These are phyloP conservation scores for Mucor plumbeus DNA, from an alignment of 371 early-diverging fungal species.

Conservation along the genomic window DNA sequence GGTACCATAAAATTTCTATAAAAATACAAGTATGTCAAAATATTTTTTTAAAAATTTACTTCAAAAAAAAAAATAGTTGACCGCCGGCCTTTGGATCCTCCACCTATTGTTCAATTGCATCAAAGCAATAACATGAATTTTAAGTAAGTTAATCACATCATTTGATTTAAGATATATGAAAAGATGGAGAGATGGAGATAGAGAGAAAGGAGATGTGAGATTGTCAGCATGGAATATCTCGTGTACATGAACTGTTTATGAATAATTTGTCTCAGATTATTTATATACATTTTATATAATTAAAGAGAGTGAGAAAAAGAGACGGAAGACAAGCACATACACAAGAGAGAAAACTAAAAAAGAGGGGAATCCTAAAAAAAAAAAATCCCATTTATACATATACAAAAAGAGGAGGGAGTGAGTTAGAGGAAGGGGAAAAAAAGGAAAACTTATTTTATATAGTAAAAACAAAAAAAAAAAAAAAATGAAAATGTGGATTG, in stretches of 20 bases:
- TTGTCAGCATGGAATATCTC: neutral
- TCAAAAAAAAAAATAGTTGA: constrained; percentile 38
- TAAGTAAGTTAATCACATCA: constrained; percentile 24
- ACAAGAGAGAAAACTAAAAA: too few relatives aligned
- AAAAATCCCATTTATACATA: neutral
- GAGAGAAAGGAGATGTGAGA: neutral
- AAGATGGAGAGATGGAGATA: neutral
- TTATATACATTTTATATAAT: neutral
- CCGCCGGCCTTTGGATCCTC: constrained; percentile 59
- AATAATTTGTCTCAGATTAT: neutral
- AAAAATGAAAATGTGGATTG: neutral
- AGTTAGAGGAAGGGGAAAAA: constrained; percentile 5
- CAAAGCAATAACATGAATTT: constrained; percentile 23
- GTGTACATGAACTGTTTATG: constrained; percentile 1
- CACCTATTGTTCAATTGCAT: constrained; percentile 50
- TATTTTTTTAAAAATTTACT: neutral
- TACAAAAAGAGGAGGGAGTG: neutral
- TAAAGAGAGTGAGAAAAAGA: neutral
- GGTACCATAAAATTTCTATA: constrained; percentile 24
- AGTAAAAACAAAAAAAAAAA: neutral
- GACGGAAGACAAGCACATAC: neutral
- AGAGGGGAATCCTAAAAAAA: neutral
- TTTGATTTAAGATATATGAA: neutral
- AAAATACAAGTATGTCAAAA: constrained; percentile 9
- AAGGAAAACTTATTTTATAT: neutral